Base-by-base conservation (phyloP, 148 eudicot species). In the Dianthus caryophyllus region DNA sequence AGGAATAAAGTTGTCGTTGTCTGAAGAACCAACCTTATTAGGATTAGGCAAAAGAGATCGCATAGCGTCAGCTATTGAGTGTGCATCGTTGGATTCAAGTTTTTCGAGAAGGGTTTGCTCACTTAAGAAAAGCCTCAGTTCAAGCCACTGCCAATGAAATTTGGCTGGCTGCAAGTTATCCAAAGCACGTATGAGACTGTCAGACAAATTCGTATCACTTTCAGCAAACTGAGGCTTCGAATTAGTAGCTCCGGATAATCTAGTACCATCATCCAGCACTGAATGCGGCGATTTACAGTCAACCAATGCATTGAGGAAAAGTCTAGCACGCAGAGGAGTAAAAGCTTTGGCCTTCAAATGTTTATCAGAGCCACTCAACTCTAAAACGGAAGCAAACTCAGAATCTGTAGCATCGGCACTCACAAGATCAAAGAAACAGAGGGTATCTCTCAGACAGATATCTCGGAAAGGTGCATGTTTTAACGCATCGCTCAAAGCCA, bases 131-230 rank as follows among this genome's bases (percentile, higher is more conserved):
- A 95, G 87, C 82, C 93, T 81, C 52, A 95, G 87, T 79, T 95
- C 97, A 61, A 95, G 84, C 99, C 99, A 95, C 76, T 95, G 99
- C 99, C 99, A 95, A 78, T 95, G 97, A 76, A 95, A 90, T 68
- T 85, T 95, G 5, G 99, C 97, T 68, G 96, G 96, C 73, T 95
- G 99, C 82, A 95, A 75, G 11, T 82, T 76, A 78, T 95, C 96
- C 50, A 95, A 78, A 76, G 87, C 80, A 77, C 88, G 75, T 49
- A 87, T 89, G 67, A 90, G 83, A 77, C 80, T 85, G 65, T 89
- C 85, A 15, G 82, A 81, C 73, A 86, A 84, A 71, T 87, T 95
- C 53, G 80, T 71, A 72, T 82, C 93, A 50, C 76, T 84, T 52
- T 89, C 96, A 49, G 70, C 82, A 61, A 68, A 61, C 22, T 71